Evolutionary conservation across 768 basidiomycete species (phyloP).

Genomic region (Russula dissimulans): DNA sequence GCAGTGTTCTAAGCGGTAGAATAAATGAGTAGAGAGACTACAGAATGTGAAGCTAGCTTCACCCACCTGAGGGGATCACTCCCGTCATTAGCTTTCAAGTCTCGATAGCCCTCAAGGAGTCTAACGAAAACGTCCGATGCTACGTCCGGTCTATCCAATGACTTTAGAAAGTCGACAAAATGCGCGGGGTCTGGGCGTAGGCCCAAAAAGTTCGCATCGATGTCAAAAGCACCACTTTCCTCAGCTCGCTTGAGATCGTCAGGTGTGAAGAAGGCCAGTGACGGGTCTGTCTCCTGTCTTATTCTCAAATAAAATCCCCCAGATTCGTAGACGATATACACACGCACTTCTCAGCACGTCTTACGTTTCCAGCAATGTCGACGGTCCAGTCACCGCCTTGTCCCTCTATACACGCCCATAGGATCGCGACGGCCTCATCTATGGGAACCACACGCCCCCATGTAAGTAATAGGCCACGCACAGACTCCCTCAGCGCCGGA

Average conservation of each 20-base stretch:
- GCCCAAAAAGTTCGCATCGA: slow-evolving; percentile 50
- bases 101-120: slow-evolving; percentile 61
- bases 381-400: slow-evolving; percentile 47
- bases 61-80: slow-evolving; percentile 54
- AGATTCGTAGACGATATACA: neutral
- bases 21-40: neutral
- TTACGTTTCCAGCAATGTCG: slow-evolving; percentile 45
- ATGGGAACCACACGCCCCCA: slow-evolving; percentile 65
- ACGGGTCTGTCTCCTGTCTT: slow-evolving; percentile 21
- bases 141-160: slow-evolving; percentile 58
- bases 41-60: slow-evolving; percentile 10
- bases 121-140: slow-evolving; percentile 64
- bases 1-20: slow-evolving; percentile 41
- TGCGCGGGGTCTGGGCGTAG: slow-evolving; percentile 70
- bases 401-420: slow-evolving; percentile 52
- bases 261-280: slow-evolving; percentile 43
- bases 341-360: slow-evolving; percentile 37
- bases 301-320: neutral
- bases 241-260: slow-evolving; percentile 35
- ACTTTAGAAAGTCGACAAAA: slow-evolving; percentile 57
- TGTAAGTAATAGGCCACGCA: slow-evolving; percentile 52
- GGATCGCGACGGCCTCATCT: slow-evolving; percentile 41
- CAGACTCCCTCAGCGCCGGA: slow-evolving; percentile 48
- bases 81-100: slow-evolving; percentile 28
- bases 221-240: slow-evolving; percentile 34